Evolutionary conservation across 306 rosid genomes (phyloP).

Genomic region (Prosopis cineraria): DNA sequence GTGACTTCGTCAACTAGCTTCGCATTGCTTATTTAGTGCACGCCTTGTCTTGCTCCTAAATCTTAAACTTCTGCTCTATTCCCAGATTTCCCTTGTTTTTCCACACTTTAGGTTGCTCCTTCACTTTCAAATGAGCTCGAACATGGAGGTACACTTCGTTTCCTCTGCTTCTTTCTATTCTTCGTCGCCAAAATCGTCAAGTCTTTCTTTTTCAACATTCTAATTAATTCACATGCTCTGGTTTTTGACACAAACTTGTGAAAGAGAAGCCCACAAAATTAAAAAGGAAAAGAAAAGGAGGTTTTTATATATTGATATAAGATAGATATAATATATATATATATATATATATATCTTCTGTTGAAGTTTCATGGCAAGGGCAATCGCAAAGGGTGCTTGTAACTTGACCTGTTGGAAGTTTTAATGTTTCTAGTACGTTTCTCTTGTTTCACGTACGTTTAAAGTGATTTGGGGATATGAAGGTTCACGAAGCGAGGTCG

Average conservation of each 20-base stretch:
- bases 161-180: not conserved
- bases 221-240: not conserved
- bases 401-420: not conserved
- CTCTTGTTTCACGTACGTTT: not conserved
- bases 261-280: not conserved
- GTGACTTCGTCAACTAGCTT: not conserved
- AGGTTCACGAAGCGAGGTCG: constrained; percentile 79
- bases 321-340: no score
- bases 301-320: no score
- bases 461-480: constrained; percentile 10
- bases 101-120: not conserved
- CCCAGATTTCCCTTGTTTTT: not conserved
- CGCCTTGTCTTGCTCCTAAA: not conserved
- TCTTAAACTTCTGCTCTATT: constrained; percentile 28
- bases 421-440: not conserved
- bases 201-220: not conserved
- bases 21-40: constrained; percentile 34
- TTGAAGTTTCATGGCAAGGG: not conserved
- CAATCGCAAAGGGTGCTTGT: not conserved
- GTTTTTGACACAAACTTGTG: not conserved
- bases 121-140: constrained; percentile 29
- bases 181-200: not conserved
- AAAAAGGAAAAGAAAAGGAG: not conserved
- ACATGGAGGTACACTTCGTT: constrained; percentile 54
- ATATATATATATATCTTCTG: not conserved